A percentile compares a stretch with the other conserved stretches of the same genome.
These are phyloP conservation scores for Atractiella rhizophila DNA, from an alignment of 768 basidiomycete genomes.

Conservation along the genomic window DNA sequence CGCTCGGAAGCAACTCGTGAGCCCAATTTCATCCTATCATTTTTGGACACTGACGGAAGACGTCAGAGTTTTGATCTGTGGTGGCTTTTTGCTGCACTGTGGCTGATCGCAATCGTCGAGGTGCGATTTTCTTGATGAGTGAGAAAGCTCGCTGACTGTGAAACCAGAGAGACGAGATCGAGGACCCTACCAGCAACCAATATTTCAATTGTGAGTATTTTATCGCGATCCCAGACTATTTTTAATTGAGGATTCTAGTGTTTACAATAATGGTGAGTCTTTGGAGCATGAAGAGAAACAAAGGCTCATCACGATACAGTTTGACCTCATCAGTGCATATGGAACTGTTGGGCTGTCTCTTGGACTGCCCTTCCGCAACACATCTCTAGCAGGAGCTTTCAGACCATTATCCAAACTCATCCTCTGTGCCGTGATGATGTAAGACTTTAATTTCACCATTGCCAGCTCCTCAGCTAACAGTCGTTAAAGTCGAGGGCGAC, in stretches of 20 bases:
- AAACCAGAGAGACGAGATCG: conserved; percentile 2
- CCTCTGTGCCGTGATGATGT: conserved; percentile 69
- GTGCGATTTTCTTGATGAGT: too few relatives aligned
- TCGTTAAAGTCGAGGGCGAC: conserved; percentile 30
- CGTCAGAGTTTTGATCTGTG: conserved; percentile 43
- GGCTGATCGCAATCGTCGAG: conserved; percentile 81
- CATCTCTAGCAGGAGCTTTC: conserved; percentile 55
- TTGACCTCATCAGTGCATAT: conserved; percentile 26
- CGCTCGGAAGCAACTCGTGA: conserved; percentile 64
- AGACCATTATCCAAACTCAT: conserved; percentile 64
- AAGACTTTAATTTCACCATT: too few relatives aligned
- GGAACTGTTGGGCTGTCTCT: conserved; percentile 72
- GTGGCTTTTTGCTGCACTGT: conserved; percentile 70
- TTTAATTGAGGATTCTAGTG: conserved; percentile 41
- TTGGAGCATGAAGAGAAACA: too few relatives aligned
- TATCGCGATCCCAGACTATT: neutral
- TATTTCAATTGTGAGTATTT: neutral
- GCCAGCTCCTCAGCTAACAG: too few relatives aligned
- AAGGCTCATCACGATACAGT: too few relatives aligned
- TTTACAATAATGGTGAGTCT: conserved; percentile 21
- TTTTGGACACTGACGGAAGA: conserved; percentile 33
- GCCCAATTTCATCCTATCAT: too few relatives aligned
- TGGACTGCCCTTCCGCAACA: conserved; percentile 59
- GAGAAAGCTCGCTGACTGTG: too few relatives aligned
- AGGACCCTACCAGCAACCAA: conserved; percentile 6